Conservation (phyloP, 2,329 filamentous ascomycete species). For the Scleromitrula shiraiana region DNA sequence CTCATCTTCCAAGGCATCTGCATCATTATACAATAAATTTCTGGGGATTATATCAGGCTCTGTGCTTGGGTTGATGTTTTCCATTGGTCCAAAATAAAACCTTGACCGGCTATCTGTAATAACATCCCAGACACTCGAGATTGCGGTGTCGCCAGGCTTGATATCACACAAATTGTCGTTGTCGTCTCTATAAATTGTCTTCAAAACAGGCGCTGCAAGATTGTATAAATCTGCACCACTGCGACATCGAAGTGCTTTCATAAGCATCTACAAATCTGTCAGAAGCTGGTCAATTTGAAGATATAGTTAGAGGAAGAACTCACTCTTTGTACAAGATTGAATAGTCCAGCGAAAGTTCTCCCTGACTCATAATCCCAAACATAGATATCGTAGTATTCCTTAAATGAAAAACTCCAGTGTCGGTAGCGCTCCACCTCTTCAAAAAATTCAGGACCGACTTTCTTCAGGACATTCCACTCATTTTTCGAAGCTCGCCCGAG, state of each 20-base stretch:
- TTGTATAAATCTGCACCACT: constrained; percentile 29
- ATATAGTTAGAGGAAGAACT: neutral
- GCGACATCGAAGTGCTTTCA: constrained; percentile 32
- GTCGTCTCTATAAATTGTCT: constrained; percentile 32
- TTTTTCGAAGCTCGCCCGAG: constrained; percentile 33
- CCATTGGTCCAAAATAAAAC: neutral
- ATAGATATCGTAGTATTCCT: constrained; percentile 37
- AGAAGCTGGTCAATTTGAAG: neutral
- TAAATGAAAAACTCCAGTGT: constrained; percentile 34
- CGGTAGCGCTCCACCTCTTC: constrained; percentile 32
- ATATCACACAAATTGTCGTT: constrained; percentile 7
- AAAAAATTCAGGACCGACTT: constrained; percentile 33
- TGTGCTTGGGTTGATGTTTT: no score
- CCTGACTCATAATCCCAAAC: constrained; percentile 35
- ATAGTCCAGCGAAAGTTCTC: constrained; percentile 25
- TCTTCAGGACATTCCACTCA: constrained; percentile 31
- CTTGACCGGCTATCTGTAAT: neutral
- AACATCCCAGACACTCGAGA: constrained; percentile 2
- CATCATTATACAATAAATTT: constrained; percentile 32
- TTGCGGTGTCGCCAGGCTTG: neutral
- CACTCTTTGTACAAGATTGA: constrained; percentile 29
- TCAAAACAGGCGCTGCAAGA: constrained; percentile 29
- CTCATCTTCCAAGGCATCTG: constrained; percentile 34
- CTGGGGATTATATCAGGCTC: constrained; percentile 8
- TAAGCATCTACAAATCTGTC: constrained; percentile 25